Percentiles rank a stretch among this genome's conserved stretches.
Evolutionary conservation across 2,329 filamentous ascomycete species (phyloP).

Genomic region (Colletotrichum liaoningense): DNA sequence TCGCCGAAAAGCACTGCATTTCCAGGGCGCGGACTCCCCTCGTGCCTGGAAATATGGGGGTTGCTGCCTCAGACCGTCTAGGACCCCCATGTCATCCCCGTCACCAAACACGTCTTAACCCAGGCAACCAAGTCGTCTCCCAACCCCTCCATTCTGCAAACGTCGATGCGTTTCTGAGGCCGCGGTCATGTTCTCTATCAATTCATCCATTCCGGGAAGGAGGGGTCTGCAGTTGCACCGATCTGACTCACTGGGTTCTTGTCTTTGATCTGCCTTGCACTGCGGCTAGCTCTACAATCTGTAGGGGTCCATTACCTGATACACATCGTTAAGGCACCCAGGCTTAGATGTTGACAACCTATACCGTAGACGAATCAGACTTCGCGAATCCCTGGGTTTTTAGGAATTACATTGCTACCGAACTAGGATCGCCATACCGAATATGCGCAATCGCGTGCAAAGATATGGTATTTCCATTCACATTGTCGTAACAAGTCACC

Average conservation of each 20-base stretch:
- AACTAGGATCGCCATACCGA: neutral
- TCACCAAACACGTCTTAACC: neutral
- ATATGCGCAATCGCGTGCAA: neutral
- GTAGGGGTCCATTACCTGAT: neutral
- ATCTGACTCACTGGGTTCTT: conserved; percentile 1
- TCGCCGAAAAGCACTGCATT: neutral
- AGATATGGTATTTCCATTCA: neutral
- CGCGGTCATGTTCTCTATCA: neutral
- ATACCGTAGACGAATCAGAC: neutral
- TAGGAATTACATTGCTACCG: neutral
- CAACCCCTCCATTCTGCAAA: neutral
- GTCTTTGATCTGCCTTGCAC: conserved; percentile 8
- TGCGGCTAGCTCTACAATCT: neutral
- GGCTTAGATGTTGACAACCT: neutral
- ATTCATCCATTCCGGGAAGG: neutral
- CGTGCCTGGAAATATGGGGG: conserved; percentile 8
- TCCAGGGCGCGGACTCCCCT: neutral
- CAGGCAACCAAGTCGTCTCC: neutral
- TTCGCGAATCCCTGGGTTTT: neutral
- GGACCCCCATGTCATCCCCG: neutral
- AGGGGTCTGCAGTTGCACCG: neutral
- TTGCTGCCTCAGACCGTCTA: neutral
- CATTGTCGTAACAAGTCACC: neutral
- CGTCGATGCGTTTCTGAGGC: neutral
- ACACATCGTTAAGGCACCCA: neutral